Evolutionary conservation across 1,284 basidiomycete genomes (phyloP), one percentile per base, ranked within the genome.

Genomic region (Puccinia polysora): DNA sequence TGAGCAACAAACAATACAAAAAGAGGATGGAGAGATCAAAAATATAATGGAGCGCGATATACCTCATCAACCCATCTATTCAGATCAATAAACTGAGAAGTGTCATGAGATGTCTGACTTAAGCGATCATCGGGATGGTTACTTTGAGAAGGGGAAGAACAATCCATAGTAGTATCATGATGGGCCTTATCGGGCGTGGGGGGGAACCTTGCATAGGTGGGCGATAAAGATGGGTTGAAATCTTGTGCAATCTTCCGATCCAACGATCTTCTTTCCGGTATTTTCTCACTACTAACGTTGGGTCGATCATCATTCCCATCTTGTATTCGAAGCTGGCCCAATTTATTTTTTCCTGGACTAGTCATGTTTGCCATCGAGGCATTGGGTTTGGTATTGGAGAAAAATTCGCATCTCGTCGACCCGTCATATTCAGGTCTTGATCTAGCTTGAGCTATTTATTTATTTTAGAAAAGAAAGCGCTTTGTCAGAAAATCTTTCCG

Each of bases 41-140:
- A 82, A 76, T n/a, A n/a, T 40, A 43, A 38, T 8, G 40, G 82
- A 74, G 74, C 86, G 86, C 83, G 20, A n/a, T n/a, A n/a, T 87
- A 79, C 85, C 84, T 77, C 85, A 87, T 34, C 87, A 87, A 25
- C 88, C 76, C 62, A 88, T 70, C 82, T 81, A 38, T 82, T 81
- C 7, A 81, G 81, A 60, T 82, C 80, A 20, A 87, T 82, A 12
- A 88, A 84, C 8, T 87, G 87, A 77, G 86, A 88, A 4, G 86
- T 87, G 73, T 85, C 83, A 77, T 82, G 87, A 43, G 81, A 76
- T 74, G 84, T 79, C 45, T 77, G 78, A 25, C 81, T 20, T 3
- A 34, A 20, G 20, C 36, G 56, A 7, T 4, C n/a, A 20, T 25
- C 25, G n/a, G n/a, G n/a, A 7, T n/a, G 8, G 4, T 60, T 38